A percentile compares a stretch with the other conserved stretches of the same genome.
Conservation (phyloP, 2,329 filamentous ascomycete genomes). For the Reticulascus tulasneorum region DNA sequence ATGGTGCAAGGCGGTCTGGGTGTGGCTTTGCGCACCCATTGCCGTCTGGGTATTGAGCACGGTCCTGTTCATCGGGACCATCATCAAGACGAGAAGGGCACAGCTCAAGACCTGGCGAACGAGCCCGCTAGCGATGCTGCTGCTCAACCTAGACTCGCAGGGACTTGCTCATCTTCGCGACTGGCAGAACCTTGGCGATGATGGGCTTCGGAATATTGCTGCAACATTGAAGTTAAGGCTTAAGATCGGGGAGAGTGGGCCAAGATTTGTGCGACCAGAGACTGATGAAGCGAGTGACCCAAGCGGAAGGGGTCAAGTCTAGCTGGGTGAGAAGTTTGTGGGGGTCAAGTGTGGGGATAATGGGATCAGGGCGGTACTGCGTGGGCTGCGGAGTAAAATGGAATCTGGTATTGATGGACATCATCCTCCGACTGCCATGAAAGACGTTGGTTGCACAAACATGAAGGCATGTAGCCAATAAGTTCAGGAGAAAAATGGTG, state of each 20-base stretch:
- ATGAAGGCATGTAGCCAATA: no score
- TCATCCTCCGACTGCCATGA: no score
- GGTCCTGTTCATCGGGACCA: constrained; percentile 5
- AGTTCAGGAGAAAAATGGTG: no score
- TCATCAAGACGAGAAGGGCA: constrained; percentile 7
- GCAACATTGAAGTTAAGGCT: constrained; percentile 1
- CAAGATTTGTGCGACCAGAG: constrained; percentile 3
- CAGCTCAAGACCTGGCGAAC: constrained; percentile 6
- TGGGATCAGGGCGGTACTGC: no score
- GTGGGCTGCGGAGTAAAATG: no score
- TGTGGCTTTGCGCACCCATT: constrained; percentile 2
- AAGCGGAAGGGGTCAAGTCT: no score
- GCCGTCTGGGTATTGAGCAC: constrained; percentile 5
- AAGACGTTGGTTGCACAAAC: no score
- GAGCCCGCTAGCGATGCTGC: constrained; percentile 9
- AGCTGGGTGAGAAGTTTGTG: no score
- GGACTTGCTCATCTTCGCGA: constrained; percentile 3
- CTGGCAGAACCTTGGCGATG: constrained; percentile 7
- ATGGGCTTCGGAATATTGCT: constrained; percentile 2
- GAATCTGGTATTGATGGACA: no score
- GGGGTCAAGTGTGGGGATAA: no score
- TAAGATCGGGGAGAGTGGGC: constrained; percentile 1
- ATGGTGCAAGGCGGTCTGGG: no score
- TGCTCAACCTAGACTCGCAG: constrained; percentile 4
- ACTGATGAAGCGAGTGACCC: no score